Evolutionary conservation across 345 rosid genomes (phyloP), one percentile per base, ranked within the genome.

Genomic region (Murraya paniculata): DNA sequence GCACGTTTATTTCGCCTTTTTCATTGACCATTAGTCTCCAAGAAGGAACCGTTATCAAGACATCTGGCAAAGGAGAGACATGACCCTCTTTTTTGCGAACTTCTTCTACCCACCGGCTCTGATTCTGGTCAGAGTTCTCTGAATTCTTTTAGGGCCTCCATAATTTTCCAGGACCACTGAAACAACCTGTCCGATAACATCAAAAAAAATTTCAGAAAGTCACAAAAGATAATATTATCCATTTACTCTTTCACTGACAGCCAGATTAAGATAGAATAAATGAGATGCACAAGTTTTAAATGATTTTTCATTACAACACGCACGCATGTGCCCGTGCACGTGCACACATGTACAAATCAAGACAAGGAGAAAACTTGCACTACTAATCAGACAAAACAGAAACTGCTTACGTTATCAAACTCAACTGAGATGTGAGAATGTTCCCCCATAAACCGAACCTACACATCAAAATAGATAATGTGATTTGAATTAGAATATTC

Each of bases 121-220:
- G 84, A 75, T 78, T 74, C 56, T 78, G 83, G 76, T 73, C 85
- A 83, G 73, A 75, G 87, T 81, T 87, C 81, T 86, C 89, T 41
- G 70, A 62, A 79, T 28, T 82, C 86, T 89, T 70, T 76, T 61
- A 19, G 75, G 74, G 48, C 80, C 84, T 75, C 85, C 86, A 79
- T 91, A 97, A 71, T 93, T 97, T 86, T 97, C 98, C 88, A 97
- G 85, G 71, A 93, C 94, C 71, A 88, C 96, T 73, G 94, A 82
- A 79, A 97, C 97, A 84, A 97, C 84, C 99, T 97, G 90, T 83
- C 71, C 56, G 56, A 72, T 58, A n/a, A 74, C 36, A 68, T 45
- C 28, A 68, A 35, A 55, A 41, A 36, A 25, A 14, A 0, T 66
- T 14, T 36, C n/a, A 71, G 56, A 53, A n/a, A 4, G 60, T 67